Evolutionary conservation across 1,139 yeast genomes (phyloP).

Genomic region (Casaregolazyma lundiana): DNA sequence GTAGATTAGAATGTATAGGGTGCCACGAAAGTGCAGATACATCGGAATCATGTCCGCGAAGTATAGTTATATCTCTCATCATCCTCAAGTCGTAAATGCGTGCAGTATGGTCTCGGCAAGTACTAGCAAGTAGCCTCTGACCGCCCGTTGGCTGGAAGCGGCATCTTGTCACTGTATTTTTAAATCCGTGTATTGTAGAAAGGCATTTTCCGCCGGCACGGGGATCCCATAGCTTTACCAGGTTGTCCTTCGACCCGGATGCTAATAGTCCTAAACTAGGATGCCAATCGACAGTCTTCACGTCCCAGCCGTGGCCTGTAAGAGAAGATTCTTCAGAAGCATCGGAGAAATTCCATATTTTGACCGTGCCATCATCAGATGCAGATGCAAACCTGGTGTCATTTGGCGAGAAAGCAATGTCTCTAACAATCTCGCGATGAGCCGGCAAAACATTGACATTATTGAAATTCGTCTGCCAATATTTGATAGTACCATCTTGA

Average conservation of each 20-base stretch:
- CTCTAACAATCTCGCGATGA: conserved; percentile 81
- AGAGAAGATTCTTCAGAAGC: conserved; percentile 78
- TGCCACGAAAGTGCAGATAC: conserved; percentile 88
- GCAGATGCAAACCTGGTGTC: conserved; percentile 89
- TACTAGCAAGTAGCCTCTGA: conserved; percentile 71
- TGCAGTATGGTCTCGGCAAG: conserved; percentile 83
- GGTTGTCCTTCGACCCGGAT: conserved; percentile 81
- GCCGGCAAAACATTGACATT: conserved; percentile 78
- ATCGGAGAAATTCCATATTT: conserved; percentile 91
- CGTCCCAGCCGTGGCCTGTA: conserved; percentile 98
- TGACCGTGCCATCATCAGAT: conserved; percentile 84
- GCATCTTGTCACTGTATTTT: conserved; percentile 84
- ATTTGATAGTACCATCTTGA: conserved; percentile 84
- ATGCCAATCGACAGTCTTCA: conserved; percentile 97
- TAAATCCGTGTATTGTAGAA: conserved; percentile 83
- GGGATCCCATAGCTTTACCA: conserved; percentile 95
- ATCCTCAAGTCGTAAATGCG: conserved; percentile 81
- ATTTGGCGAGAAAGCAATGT: conserved; percentile 82
- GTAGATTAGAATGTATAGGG: conserved; percentile 74
- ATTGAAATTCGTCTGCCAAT: conserved; percentile 97
- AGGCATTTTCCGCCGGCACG: conserved; percentile 72
- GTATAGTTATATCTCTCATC: conserved; percentile 69
- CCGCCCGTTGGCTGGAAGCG: conserved; percentile 68
- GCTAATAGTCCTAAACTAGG: conserved; percentile 67
- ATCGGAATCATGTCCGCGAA: conserved; percentile 80